Conservation (phyloP, 148 eudicot species). For the Amaranthus cruentus region DNA sequence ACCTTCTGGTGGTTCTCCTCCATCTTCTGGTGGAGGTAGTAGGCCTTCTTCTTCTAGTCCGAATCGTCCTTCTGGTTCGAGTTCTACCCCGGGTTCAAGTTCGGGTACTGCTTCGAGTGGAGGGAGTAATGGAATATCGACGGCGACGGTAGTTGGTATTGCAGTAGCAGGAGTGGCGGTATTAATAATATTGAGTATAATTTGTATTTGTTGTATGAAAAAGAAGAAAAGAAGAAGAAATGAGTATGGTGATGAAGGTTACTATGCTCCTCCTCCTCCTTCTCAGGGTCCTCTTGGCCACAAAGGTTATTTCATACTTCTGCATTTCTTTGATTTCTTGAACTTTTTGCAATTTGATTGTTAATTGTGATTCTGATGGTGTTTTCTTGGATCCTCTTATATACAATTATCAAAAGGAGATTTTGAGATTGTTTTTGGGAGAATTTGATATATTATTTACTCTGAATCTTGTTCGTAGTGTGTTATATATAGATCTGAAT, state of each 20-base stretch:
- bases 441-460: no score
- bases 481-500: no score
- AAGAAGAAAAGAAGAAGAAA: slow-evolving; percentile 50
- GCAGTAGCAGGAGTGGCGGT: slow-evolving; percentile 59
- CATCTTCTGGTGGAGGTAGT: slow-evolving; percentile 20
- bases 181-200: slow-evolving; percentile 38
- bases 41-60: slow-evolving; percentile 1
- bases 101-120: not conserved
- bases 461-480: no score
- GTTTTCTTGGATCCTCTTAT: not conserved
- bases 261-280: slow-evolving; percentile 45
- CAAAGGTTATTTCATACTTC: slow-evolving; percentile 39
- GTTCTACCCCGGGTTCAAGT: not conserved
- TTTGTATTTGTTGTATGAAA: slow-evolving; percentile 50
- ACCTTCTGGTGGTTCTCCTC: slow-evolving; percentile 15
- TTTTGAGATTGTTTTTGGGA: no score
- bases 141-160: slow-evolving; percentile 65
- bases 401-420: not conserved
- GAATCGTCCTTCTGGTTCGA: not conserved
- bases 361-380: not conserved
- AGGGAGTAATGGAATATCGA: slow-evolving; percentile 37
- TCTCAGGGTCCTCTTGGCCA: slow-evolving; percentile 31
- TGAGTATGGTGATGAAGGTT: slow-evolving; percentile 33
- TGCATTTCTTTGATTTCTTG: not conserved
- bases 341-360: not conserved